Conservation (phyloP, 2,329 filamentous ascomycete species). For the Harringtonia aguacate region DNA sequence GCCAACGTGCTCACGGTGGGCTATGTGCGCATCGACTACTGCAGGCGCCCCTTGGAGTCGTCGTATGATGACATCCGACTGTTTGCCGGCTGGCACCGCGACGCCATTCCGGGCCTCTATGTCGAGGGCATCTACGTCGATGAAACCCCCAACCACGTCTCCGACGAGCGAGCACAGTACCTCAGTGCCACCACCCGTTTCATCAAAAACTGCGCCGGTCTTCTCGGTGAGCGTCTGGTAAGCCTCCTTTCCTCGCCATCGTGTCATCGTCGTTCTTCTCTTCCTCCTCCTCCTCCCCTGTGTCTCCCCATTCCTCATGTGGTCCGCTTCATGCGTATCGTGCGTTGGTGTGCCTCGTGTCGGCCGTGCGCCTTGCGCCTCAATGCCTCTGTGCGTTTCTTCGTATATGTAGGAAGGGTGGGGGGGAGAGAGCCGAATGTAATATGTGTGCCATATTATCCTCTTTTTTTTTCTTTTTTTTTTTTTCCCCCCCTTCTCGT, state of each 20-base stretch:
- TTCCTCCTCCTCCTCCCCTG: no score
- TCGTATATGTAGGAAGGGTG: no score
- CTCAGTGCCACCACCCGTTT: neutral
- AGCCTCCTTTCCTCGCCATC: neutral
- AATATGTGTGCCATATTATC: neutral
- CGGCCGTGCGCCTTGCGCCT: no score
- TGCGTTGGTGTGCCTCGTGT: no score
- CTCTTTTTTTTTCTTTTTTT: neutral
- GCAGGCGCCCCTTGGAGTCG: constrained; percentile 2
- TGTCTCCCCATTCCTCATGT: no score
- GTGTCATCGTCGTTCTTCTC: neutral
- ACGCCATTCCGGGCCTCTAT: constrained; percentile 3
- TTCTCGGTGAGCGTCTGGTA: constrained; percentile 5
- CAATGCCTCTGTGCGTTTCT: no score
- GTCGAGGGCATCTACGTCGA: constrained; percentile 10
- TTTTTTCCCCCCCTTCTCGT: neutral
- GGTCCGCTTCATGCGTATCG: no score
- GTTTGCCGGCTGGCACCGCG: neutral
- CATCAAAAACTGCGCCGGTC: neutral
- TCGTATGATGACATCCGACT: constrained; percentile 3
- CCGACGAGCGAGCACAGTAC: neutral
- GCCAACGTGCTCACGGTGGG: constrained; percentile 9
- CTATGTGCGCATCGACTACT: constrained; percentile 8
- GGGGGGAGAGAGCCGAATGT: no score
- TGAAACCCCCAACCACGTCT: constrained; percentile 9